Conservation (phyloP, 352 stramenopile genomes). For the Phytophthora sp. region DNA sequence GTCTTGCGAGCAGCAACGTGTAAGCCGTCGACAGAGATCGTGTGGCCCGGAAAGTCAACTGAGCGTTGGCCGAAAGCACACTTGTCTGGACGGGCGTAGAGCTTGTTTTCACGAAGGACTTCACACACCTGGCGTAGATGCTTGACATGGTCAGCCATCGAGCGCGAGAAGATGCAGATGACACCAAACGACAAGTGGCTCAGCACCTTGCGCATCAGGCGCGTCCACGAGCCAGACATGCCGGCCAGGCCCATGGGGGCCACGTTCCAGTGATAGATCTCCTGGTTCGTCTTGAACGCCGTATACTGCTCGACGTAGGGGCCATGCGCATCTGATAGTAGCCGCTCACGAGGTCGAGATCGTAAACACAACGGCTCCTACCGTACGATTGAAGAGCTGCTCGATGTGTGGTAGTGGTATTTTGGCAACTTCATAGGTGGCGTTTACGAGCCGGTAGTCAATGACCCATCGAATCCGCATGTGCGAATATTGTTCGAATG, state of each 20-base stretch:
- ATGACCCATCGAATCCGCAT: no score
- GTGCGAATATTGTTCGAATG: no score
- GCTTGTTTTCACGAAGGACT: slow-evolving; percentile 19
- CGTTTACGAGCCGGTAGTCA: slow-evolving; percentile 1
- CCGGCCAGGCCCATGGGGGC: slow-evolving; percentile 39
- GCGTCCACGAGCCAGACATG: slow-evolving; percentile 40
- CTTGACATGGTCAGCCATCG: slow-evolving; percentile 14
- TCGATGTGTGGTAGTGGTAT: slow-evolving; percentile 12
- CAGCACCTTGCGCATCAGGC: not conserved
- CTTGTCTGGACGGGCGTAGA: slow-evolving; percentile 31
- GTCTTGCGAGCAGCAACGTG: slow-evolving; percentile 30
- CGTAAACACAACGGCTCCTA: slow-evolving; percentile 7
- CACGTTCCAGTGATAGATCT: slow-evolving; percentile 45
- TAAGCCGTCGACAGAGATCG: slow-evolving; percentile 19
- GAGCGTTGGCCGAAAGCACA: slow-evolving; percentile 6
- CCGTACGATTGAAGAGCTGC: slow-evolving; percentile 6
- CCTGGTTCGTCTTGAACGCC: slow-evolving; percentile 17
- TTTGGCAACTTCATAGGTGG: not conserved
- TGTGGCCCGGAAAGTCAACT: slow-evolving; percentile 39
- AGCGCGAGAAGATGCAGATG: slow-evolving; percentile 33
- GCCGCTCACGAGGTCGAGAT: slow-evolving; percentile 30
- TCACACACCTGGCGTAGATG: slow-evolving; percentile 32
- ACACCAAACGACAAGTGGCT: slow-evolving; percentile 28
- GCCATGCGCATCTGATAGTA: slow-evolving; percentile 37
- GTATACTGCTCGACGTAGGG: slow-evolving; percentile 19